Conservation (phyloP, 2,329 filamentous ascomycete species). For the Elsinoe arachidis region DNA sequence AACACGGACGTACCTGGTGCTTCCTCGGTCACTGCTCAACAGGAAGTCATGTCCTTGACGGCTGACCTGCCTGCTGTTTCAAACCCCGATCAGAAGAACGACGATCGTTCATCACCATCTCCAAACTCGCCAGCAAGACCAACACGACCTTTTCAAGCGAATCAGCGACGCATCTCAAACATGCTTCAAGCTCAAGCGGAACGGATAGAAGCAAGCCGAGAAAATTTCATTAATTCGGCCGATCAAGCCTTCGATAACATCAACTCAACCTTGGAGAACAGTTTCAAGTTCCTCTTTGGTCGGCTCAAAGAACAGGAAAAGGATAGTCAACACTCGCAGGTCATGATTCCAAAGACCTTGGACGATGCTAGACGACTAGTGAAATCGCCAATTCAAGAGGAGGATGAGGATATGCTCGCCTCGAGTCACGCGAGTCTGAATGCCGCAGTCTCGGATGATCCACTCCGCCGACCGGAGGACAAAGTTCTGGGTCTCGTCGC, state of each 20-base stretch:
- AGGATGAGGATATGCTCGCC: constrained; percentile 40
- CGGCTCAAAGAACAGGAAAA: constrained; percentile 64
- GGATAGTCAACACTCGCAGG: constrained; percentile 28
- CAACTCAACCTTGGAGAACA: constrained; percentile 79
- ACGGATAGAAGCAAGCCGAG: constrained; percentile 68
- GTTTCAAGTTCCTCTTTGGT: constrained; percentile 87
- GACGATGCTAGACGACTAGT: constrained; percentile 89
- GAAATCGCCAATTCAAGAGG: constrained; percentile 56
- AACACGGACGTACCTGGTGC: not conserved
- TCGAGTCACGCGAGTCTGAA: not conserved
- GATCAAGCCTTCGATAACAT: constrained; percentile 91
- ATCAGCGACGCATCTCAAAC: constrained; percentile 69
- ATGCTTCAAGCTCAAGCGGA: constrained; percentile 77
- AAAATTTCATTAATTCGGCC: constrained; percentile 64
- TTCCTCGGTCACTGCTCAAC: not conserved
- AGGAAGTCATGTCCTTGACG: not conserved
- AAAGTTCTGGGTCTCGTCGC: constrained; percentile 51
- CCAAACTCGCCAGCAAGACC: constrained; percentile 15
- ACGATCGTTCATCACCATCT: not conserved
- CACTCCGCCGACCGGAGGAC: constrained; percentile 41
- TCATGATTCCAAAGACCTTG: constrained; percentile 71
- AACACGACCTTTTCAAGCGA: constrained; percentile 25
- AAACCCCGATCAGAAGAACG: constrained; percentile 8
- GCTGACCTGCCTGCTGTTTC: constrained; percentile 11
- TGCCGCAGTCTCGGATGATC: constrained; percentile 20